phyloP scores from a whole-genome alignment of 169 alveolate species.

The Amoebophrya sp. region DNA sequence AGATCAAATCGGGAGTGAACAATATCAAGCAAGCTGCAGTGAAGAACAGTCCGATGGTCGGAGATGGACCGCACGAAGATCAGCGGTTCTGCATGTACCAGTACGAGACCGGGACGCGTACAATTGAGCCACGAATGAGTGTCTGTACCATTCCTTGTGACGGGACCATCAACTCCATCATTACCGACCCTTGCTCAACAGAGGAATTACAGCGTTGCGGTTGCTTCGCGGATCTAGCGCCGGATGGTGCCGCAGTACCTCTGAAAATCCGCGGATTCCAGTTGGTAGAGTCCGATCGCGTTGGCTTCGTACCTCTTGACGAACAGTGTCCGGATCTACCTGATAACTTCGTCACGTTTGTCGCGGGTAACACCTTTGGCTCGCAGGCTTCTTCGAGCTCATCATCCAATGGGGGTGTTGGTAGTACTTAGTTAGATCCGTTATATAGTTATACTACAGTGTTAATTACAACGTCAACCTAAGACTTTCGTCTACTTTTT shows the following conservation, averaged over 20 bases:
- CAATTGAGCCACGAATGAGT: not conserved
- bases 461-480: too few relatives aligned
- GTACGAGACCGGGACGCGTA: not conserved
- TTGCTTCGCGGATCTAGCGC: not conserved
- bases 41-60: slow-evolving; percentile 34
- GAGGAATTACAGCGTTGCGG: not conserved
- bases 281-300: not conserved
- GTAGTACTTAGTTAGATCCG: too few relatives aligned
- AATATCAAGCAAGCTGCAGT: slow-evolving; percentile 28
- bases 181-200: not conserved
- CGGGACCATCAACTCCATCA: not conserved
- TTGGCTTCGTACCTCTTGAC: not conserved
- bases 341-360: not conserved
- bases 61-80: slow-evolving; percentile 29
- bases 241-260: not conserved
- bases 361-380: not conserved
- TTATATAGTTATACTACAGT: too few relatives aligned
- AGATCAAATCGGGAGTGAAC: slow-evolving; percentile 12
- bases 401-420: too few relatives aligned
- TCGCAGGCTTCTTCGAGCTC: not conserved
- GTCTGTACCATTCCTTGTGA: not conserved
- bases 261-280: not conserved
- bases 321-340: not conserved
- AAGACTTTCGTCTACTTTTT: too few relatives aligned
- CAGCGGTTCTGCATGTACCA: slow-evolving; percentile 38